Evolutionary conservation across 805 yeast species (phyloP).

Genomic region (Ogataea pini): DNA sequence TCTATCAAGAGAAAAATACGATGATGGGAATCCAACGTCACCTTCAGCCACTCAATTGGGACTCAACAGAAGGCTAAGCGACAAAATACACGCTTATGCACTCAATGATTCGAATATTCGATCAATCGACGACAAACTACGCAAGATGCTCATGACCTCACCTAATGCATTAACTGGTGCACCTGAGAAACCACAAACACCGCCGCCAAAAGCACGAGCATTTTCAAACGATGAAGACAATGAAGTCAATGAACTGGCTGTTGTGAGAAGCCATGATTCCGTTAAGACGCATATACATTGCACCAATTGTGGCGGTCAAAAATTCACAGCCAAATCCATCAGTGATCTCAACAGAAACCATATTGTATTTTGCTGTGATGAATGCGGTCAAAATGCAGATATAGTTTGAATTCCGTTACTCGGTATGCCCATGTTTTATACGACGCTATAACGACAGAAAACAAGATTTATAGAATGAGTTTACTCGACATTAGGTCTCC

Average conservation of each 20-base stretch:
- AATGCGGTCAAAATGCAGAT: constrained; percentile 29
- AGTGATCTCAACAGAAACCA: constrained; percentile 16
- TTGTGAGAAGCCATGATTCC: constrained; percentile 9
- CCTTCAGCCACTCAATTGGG: constrained; percentile 1
- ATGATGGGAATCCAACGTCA: not conserved
- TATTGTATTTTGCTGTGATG: constrained; percentile 31
- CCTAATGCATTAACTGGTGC: not conserved
- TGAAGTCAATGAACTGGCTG: not conserved
- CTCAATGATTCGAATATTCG: constrained; percentile 16
- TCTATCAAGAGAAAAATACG: not conserved
- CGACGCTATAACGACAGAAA: not conserved
- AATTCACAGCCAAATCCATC: constrained; percentile 29
- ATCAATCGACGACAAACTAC: constrained; percentile 15
- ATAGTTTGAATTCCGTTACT: not conserved
- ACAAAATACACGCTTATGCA: not conserved
- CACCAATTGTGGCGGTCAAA: constrained; percentile 22
- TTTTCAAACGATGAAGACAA: not conserved
- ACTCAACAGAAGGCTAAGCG: constrained; percentile 1
- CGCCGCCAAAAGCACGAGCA: too few relatives aligned
- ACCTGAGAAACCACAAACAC: not conserved
- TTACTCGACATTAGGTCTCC: too few relatives aligned
- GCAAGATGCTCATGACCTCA: constrained; percentile 7
- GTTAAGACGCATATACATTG: constrained; percentile 23
- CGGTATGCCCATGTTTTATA: not conserved
- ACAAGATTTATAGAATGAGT: too few relatives aligned